Percentiles rank a stretch among this genome's conserved stretches.
These are phyloP conservation scores for Phytomonas sp. DNA, from an alignment of 208 protist species.

Conservation along the genomic window DNA sequence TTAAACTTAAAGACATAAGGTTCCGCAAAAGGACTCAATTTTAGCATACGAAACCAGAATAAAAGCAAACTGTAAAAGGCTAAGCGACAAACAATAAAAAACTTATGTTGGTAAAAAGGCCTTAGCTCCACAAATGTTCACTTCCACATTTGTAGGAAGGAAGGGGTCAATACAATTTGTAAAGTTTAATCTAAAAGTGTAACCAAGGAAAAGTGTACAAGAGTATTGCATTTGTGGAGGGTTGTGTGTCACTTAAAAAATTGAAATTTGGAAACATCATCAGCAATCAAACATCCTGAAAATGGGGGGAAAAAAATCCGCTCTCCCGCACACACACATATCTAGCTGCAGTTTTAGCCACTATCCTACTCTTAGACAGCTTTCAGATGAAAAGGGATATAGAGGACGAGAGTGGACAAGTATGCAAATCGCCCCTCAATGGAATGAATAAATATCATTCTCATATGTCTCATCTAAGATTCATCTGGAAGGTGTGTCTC, in stretches of 20 bases:
- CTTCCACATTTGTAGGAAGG: background rate
- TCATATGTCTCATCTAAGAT: slow-evolving; percentile 8
- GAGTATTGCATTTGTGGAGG: slow-evolving; percentile 1
- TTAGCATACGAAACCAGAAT: slow-evolving; percentile 1
- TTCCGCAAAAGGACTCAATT: slow-evolving; percentile 2
- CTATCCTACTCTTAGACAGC: background rate
- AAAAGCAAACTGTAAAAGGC: slow-evolving; percentile 17
- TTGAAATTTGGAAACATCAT: background rate
- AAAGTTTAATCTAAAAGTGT: slow-evolving; percentile 1
- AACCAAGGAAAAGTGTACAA: slow-evolving; percentile 3
- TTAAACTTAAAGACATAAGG: slow-evolving; percentile 1
- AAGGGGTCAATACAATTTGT: background rate
- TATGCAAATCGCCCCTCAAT: slow-evolving; percentile 1
- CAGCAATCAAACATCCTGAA: background rate
- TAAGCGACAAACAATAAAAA: slow-evolving; percentile 8
- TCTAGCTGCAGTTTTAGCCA: background rate
- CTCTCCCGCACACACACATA: slow-evolving; percentile 12
- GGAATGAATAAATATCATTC: background rate
- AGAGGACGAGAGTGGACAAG: background rate
- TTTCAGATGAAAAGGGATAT: background rate
- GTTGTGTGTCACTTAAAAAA: background rate
- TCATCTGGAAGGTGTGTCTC: slow-evolving; percentile 73
- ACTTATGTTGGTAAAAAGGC: background rate
- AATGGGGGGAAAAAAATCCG: background rate
- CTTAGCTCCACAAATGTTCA: background rate